Base-by-base conservation (phyloP, 2,329 filamentous ascomycete genomes). In the Fusarium duplospermum region DNA sequence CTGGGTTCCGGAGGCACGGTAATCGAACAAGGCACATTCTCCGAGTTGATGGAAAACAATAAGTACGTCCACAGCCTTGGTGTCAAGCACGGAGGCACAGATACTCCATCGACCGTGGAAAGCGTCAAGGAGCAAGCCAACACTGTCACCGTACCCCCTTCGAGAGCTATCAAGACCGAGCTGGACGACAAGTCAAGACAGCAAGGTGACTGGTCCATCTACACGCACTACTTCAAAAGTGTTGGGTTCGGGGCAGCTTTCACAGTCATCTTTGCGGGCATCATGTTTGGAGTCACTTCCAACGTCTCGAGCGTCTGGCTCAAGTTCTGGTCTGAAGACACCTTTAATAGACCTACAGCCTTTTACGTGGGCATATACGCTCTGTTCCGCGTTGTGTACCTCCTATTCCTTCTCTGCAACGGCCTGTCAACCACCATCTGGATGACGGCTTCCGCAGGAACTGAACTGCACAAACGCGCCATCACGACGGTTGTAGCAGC, bases 1-100 rank as follows among this genome's bases (percentile, higher is more conserved):
- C 81, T 90, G 0, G 82, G 82, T 0, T 38, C 73, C 0, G 81
- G 83, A 11, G 86, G 87, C 0, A 81, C 73, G 0, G 69, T 88
- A 2, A 77, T 84, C 1, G 86, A 89, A 35, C 83, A 88, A 36
- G 82, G 82, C 0, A 62, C 50, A 6, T 82, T 81, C 59, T 16
- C 64, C 0, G 73, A 79, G 2, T 65, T 82, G 24, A 70, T 76
- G 59, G 66, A 70, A 2, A 83, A 83, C 42, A 78, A 81, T 18
- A 82, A 80, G 27, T 86, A 86, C 47, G 80, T 86, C 0, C 76
- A 83, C 20, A 81, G 80, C 13, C 79, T 86, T 0, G 81, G 81
- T 0, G 72, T 86, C 20, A 79, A 81, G 29, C 68, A 73, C 18
- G 59, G 61, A 36, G 50, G 67, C 8, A 29, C 66, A 4, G 66